Base-by-base conservation (phyloP, 2,329 filamentous ascomycete species). In the Penicillium psychrosexuale region DNA sequence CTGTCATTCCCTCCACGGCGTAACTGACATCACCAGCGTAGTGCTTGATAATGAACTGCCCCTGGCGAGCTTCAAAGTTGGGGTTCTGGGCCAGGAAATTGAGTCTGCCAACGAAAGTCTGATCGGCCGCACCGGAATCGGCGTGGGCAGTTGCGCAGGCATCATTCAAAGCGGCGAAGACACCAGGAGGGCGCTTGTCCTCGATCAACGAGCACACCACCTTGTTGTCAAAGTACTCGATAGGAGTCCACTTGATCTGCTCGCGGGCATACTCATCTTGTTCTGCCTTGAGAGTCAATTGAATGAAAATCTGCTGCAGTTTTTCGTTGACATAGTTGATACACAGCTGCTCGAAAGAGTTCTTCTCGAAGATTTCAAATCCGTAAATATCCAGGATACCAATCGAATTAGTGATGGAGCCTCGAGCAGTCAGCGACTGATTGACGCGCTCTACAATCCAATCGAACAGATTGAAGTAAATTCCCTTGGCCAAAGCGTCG, bases 261-360 rank as follows among this genome's bases (percentile, higher is more conserved):
- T 99, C 94, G 46, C 90, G 82, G 15, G 89, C 91, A 69, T 99
- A 99, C 73, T 99, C 94, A 65, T 99, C 94, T 77, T 99, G 94
- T 73, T 99, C 94, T 0, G 94, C 88, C 78, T 96, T 96, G 59
- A 99, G 76, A 0, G 94, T 99, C 65, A 99, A 80, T 74, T 99
- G 94, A 64, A 99, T 99, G 72, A 99, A 99, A 67, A 99, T 97
- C 70, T 99, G 94, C 75, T 99, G 94, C 55, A 99, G 80, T 76
- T 99, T 99, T 77, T 99, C 94, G 75, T 99, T 99, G 69, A 97
- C 95, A 69, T 97, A 99, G 79, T 99, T 99, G 82, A 99, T 99
- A 77, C 94, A 99, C 8, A 99, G 84, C 75, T 99, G 94, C 73
- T 99, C 94, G 68, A 99, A 99, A 62, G 90, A 97, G 78, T 99